Evolutionary conservation across 331 rosid genomes (phyloP).

Genomic region (Pyrus hybrid): DNA sequence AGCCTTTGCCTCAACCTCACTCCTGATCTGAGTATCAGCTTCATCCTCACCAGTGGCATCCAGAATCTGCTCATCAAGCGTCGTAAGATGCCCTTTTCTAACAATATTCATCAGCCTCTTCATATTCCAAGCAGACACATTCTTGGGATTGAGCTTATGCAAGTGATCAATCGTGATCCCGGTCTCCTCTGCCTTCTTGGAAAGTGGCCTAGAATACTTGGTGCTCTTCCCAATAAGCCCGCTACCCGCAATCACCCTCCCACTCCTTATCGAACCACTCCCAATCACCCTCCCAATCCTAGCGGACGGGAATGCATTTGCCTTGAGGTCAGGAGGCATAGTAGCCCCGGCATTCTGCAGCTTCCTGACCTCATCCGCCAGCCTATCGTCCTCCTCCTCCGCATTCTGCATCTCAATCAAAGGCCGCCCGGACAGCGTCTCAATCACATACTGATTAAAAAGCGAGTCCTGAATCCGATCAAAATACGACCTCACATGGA

Average conservation of each 20-base stretch:
- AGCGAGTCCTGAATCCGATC: constrained; percentile 88
- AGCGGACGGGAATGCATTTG: constrained; percentile 21
- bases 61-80: constrained; percentile 64
- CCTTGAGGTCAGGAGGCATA: constrained; percentile 66
- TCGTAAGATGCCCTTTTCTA: constrained; percentile 60
- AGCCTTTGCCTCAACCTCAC: constrained; percentile 78
- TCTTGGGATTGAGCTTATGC: constrained; percentile 65
- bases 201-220: constrained; percentile 28
- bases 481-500: constrained; percentile 81
- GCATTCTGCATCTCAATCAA: constrained; percentile 39
- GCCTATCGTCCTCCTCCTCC: constrained; percentile 66
- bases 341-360: constrained; percentile 74
- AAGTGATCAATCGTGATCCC: constrained; percentile 69
- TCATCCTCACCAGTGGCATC: constrained; percentile 44
- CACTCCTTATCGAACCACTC: constrained; percentile 34
- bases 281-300: constrained; percentile 34
- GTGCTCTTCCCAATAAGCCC: constrained; percentile 20
- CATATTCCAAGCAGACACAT: constrained; percentile 97
- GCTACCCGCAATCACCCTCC: constrained; percentile 32
- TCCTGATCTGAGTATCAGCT: constrained; percentile 46
- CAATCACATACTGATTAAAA: constrained; percentile 80
- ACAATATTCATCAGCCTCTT: constrained; percentile 82
- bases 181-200: constrained; percentile 36
- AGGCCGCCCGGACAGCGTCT: constrained; percentile 83
- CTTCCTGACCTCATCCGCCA: constrained; percentile 61